Evolutionary conservation across 208 protist genomes (phyloP).

Genomic region (Leishmania major): DNA sequence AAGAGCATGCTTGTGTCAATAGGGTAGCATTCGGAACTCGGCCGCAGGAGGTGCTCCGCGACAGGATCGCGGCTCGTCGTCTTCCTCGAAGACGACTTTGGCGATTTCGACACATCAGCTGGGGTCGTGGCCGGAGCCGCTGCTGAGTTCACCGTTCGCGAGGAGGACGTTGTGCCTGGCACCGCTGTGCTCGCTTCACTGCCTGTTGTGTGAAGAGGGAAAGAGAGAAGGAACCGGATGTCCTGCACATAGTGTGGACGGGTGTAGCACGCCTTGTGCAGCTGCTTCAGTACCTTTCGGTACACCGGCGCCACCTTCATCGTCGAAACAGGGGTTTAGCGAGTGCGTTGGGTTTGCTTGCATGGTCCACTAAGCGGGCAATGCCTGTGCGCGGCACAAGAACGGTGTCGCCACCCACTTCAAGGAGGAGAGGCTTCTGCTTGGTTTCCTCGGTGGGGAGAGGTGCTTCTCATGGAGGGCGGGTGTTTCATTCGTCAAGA

Average conservation of each 20-base stretch:
- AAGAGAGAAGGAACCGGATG: conserved; percentile 78
- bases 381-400: neutral
- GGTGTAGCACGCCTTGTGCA: conserved; percentile 38
- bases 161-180: neutral
- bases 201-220: conserved; percentile 33
- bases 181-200: neutral
- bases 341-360: neutral
- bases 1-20: conserved; percentile 36
- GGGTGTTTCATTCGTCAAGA: neutral
- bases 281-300: conserved; percentile 56
- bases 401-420: neutral
- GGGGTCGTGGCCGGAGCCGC: neutral
- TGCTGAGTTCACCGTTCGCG: neutral
- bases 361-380: neutral
- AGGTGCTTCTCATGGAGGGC: neutral
- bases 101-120: neutral
- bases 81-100: neutral
- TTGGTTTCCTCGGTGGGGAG: neutral
- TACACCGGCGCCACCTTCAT: conserved; percentile 71
- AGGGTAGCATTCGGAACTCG: conserved; percentile 35
- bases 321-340: too few relatives aligned
- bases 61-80: neutral
- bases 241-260: conserved; percentile 77
- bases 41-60: conserved; percentile 20
- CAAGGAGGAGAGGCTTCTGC: neutral